Percentiles rank a stretch among this genome's conserved stretches.
Evolutionary conservation across 2,329 filamentous ascomycete species (phyloP).

Genomic region (Fusarium vanettenii): DNA sequence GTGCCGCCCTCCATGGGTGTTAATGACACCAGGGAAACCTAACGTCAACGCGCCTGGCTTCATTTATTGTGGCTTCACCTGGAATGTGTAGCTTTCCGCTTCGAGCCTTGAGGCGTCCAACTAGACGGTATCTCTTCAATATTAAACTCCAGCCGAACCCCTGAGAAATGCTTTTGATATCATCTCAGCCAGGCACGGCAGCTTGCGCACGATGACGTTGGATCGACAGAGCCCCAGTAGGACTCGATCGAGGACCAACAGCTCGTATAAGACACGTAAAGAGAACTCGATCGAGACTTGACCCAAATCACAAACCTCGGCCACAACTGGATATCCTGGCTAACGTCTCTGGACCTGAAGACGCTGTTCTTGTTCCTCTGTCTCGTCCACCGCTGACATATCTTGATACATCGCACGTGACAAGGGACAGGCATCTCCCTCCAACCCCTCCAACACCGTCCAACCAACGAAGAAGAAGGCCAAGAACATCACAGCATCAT

Average conservation of each 20-base stretch:
- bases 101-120: not conserved
- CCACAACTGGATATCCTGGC: not conserved
- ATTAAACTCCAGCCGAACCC: not conserved
- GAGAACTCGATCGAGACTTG: not conserved
- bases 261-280: not conserved
- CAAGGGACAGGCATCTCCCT: constrained; percentile 5
- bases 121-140: no score
- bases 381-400: not conserved
- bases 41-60: not conserved
- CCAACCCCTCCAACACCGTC: not conserved
- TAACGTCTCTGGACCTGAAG: not conserved
- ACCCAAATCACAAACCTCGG: not conserved
- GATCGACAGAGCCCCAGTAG: constrained; percentile 1
- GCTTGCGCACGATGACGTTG: constrained; percentile 22
- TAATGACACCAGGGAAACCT: not conserved
- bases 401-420: constrained; percentile 18
- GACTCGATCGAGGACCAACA: not conserved
- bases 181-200: not conserved
- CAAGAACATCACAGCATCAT: not conserved
- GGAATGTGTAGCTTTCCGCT: constrained; percentile 11
- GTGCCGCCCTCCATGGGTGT: not conserved
- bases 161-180: constrained; percentile 20
- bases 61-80: not conserved
- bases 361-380: not conserved
- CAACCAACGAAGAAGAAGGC: not conserved